Evolutionary conservation across 345 rosid species (phyloP).

Genomic region (Brassica juncea): DNA sequence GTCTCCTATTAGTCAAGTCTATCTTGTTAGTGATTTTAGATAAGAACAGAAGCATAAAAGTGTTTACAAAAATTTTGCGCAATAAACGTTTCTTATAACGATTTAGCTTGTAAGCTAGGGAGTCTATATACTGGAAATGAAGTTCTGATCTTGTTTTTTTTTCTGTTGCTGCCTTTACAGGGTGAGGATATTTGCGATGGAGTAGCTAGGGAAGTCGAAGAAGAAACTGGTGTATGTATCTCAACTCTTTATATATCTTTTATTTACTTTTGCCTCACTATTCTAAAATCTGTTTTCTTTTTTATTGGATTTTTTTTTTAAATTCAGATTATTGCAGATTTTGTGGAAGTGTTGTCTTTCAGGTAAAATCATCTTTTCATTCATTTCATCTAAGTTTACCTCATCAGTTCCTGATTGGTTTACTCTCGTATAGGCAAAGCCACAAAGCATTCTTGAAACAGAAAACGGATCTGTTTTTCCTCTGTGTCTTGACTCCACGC

Average conservation of each 20-base stretch:
- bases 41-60: not conserved
- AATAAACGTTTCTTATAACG: no score
- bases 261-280: not conserved
- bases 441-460: conserved; percentile 50
- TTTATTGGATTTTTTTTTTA: not conserved
- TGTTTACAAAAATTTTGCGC: not conserved
- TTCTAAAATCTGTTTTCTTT: conserved; percentile 12
- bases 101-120: not conserved
- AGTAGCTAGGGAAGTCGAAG: conserved; percentile 75
- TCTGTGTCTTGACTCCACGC: conserved; percentile 54
- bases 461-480: conserved; percentile 62
- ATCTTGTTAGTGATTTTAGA: not conserved
- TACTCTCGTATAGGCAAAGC: conserved; percentile 51
- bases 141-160: not conserved
- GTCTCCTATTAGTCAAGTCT: not conserved
- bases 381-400: not conserved
- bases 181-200: conserved; percentile 74
- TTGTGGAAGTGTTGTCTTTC: conserved; percentile 64
- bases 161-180: conserved; percentile 34
- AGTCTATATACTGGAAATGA: not conserved
- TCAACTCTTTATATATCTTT: not conserved
- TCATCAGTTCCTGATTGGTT: conserved; percentile 11
- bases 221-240: conserved; percentile 81
- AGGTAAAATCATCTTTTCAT: conserved; percentile 45
- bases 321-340: conserved; percentile 59